Percentiles rank a stretch among this genome's conserved stretches.
Conservation (phyloP, 1,139 yeast species). For the Candida smagusa region DNA sequence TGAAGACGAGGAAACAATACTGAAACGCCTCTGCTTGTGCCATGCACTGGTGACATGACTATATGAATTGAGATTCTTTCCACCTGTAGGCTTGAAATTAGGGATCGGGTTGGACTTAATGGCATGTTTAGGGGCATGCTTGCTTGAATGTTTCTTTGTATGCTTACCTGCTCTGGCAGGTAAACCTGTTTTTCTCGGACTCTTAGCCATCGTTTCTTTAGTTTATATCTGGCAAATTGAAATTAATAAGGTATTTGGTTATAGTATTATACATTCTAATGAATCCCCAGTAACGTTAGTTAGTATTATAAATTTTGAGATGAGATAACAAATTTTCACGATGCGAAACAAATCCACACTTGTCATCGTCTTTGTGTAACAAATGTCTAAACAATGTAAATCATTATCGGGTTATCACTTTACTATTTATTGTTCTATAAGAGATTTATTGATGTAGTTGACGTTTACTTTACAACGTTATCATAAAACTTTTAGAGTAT, state of each 20-base stretch:
- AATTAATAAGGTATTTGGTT: conserved; percentile 3
- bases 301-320: conserved; percentile 8
- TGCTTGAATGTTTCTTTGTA: conserved; percentile 6
- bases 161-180: conserved; percentile 3
- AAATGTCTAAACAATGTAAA: too few species aligned
- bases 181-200: conserved; percentile 24
- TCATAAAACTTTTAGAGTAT: too few species aligned
- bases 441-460: too few species aligned
- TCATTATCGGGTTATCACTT: too few species aligned
- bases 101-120: conserved; percentile 3
- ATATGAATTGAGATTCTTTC: conserved; percentile 32
- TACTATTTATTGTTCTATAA: too few species aligned
- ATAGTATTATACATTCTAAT: too few species aligned
- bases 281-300: too few species aligned
- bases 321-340: conserved; percentile 10
- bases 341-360: neutral
- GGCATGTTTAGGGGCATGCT: conserved; percentile 1
- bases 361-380: too few species aligned
- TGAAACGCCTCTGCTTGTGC: conserved; percentile 32
- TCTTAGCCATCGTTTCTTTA: conserved; percentile 24
- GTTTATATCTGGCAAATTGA: conserved; percentile 9
- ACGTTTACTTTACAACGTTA: too few species aligned
- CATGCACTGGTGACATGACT: conserved; percentile 9
- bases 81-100: conserved; percentile 18
- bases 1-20: conserved; percentile 38